These are phyloP conservation scores for Lipomyces kockii DNA, from an alignment of 805 yeast genomes.

Conservation along the genomic window DNA sequence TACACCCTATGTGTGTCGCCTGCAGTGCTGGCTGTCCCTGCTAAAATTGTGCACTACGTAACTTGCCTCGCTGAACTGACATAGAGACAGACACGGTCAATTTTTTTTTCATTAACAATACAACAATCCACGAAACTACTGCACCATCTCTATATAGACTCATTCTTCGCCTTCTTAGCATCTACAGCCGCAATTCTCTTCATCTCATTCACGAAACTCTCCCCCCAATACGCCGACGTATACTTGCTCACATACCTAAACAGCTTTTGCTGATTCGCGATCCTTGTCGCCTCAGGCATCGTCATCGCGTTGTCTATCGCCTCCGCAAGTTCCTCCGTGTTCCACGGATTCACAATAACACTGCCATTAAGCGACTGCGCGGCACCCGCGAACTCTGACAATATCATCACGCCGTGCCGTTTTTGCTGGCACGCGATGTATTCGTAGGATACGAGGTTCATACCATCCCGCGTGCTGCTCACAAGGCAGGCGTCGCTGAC, in stretches of 20 bases:
- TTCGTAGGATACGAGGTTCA: conserved; percentile 96
- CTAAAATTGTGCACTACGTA: no score
- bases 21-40: no score
- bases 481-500: conserved; percentile 90
- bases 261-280: conserved; percentile 77
- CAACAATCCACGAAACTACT: background rate
- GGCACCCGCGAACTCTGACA: conserved; percentile 98
- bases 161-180: conserved; percentile 17
- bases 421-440: conserved; percentile 94
- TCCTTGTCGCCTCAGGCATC: conserved; percentile 78
- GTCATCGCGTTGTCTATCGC: conserved; percentile 88
- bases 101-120: no score
- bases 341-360: conserved; percentile 95
- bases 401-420: conserved; percentile 80
- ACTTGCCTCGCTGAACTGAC: no score
- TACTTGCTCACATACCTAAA: conserved; percentile 88
- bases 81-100: no score
- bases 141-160: background rate
- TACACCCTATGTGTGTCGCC: no score
- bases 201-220: conserved; percentile 88
- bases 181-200: conserved; percentile 32
- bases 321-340: conserved; percentile 87
- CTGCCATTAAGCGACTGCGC: conserved; percentile 97
- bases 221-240: conserved; percentile 97
- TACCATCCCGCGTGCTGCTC: conserved; percentile 95